Evolutionary conservation across 768 basidiomycete species (phyloP), one percentile per base, ranked within the genome.

Genomic region (Lyophyllum atratum): DNA sequence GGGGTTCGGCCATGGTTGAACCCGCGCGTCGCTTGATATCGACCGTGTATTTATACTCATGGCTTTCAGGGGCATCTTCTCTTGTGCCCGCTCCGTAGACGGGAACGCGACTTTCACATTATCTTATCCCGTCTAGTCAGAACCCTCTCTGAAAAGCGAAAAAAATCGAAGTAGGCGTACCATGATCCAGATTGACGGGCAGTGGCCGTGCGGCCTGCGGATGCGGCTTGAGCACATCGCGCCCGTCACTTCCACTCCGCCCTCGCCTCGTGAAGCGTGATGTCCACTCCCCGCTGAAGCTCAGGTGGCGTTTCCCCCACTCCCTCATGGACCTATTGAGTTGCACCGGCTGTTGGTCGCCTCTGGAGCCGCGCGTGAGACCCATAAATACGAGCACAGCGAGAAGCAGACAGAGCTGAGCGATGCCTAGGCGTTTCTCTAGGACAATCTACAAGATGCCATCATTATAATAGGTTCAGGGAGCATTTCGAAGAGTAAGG

Each of bases 381-480:
- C 88, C 85, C 72, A 96, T 90, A 69, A 97, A 94, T 12, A 94
- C 77, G 19, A 96, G 81, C 10, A 97, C 88, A 0, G 88, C 84
- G 3, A 97, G 78, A 5, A 96, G 79, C 6, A 95, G 79, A 67
- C 89, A 86, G 0, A 98, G 80, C 65, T 98, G 95, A 0, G 90
- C 90, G 21, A 97, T 85, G 2, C 94, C 89, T 0, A 97, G 82
- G 2, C 93, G 87, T 64, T 96, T 95, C 71, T 97, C 95, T 49
- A 95, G 80, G 0, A 87, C 75, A 29, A 97, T 85, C 92, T 96
- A 54, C 2, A 17, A 34, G 28, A 17, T 28, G 17, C 19, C 15
- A 19, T 10, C 43, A 15, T 11, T 44, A 15, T 55, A 14, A 56
- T 43, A 25, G 51, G 25, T 25, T 15, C n/a, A n/a, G 43, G 17